Percentiles rank a stretch among this genome's conserved stretches.
Conservation (phyloP, 352 stramenopile species). For the Pythium vanterpoolii region DNA sequence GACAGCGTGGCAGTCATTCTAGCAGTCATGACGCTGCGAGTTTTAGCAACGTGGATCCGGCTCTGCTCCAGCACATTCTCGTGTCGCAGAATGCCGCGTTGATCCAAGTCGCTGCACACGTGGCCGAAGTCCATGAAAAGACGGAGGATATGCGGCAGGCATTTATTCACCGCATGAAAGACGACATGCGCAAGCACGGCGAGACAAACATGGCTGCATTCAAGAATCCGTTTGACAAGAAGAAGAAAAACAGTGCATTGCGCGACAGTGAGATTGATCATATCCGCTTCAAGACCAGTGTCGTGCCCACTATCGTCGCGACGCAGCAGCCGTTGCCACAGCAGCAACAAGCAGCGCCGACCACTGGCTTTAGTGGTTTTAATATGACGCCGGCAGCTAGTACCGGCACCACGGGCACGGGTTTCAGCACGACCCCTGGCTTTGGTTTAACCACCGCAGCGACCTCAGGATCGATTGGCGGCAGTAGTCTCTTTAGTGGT, state of each 20-base stretch:
- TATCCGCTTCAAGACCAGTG: slow-evolving; percentile 74
- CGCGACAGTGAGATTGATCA: slow-evolving; percentile 65
- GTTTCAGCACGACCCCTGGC: slow-evolving; percentile 4
- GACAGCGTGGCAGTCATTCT: neutral
- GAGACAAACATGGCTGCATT: slow-evolving; percentile 54
- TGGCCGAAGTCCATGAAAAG: slow-evolving; percentile 74
- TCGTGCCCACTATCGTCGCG: slow-evolving; percentile 61
- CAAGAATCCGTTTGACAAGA: slow-evolving; percentile 78
- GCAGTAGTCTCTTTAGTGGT: slow-evolving; percentile 17
- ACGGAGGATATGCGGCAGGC: slow-evolving; percentile 67
- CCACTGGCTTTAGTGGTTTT: slow-evolving; percentile 36
- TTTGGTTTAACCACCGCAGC: slow-evolving; percentile 6
- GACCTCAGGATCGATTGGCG: neutral
- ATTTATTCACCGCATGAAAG: slow-evolving; percentile 63
- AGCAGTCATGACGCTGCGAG: slow-evolving; percentile 18
- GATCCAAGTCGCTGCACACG: slow-evolving; percentile 69
- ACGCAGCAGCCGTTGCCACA: slow-evolving; percentile 19
- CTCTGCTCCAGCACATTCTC: slow-evolving; percentile 67
- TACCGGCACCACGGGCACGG: neutral
- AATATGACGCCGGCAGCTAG: slow-evolving; percentile 9
- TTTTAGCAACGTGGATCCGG: slow-evolving; percentile 25
- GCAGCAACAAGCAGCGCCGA: slow-evolving; percentile 17
- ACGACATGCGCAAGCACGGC: slow-evolving; percentile 57
- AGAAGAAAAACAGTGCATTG: slow-evolving; percentile 53
- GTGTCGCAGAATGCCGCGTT: slow-evolving; percentile 72